Evolutionary conservation across 495 filamentous ascomycete species (phyloP).

Genomic region (Choiromyces venosus): DNA sequence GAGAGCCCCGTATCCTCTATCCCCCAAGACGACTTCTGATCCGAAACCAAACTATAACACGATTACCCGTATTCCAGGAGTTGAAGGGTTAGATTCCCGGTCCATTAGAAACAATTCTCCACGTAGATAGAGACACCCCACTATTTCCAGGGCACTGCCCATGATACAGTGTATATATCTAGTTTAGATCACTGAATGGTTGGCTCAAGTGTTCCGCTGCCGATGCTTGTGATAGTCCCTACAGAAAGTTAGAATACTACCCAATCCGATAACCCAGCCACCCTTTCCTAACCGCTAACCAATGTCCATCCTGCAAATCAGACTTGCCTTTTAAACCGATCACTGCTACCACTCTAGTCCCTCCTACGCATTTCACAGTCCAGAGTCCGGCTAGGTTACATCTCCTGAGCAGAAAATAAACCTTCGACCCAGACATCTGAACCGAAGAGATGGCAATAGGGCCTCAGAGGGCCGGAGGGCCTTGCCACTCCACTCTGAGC

Average conservation of each 20-base stretch:
- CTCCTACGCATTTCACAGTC: not conserved
- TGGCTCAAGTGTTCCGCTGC: not conserved
- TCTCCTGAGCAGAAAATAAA: not conserved
- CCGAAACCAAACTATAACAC: not conserved
- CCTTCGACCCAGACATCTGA: not conserved
- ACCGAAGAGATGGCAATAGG: not conserved
- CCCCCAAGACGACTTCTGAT: not conserved
- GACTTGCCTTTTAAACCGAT: constrained; percentile 2
- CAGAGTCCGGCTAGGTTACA: not conserved
- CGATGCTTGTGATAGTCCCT: not conserved
- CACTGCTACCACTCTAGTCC: not conserved
- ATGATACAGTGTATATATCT: not conserved
- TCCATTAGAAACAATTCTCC: not conserved
- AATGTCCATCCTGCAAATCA: not conserved
- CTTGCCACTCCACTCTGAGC: not conserved
- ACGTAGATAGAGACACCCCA: not conserved
- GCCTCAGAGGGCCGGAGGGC: not conserved
- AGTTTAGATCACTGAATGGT: not conserved
- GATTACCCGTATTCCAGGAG: not conserved
- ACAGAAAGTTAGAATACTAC: not conserved
- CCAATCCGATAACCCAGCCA: not conserved
- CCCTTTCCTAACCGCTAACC: not conserved
- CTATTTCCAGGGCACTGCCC: not conserved
- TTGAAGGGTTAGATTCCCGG: not conserved
- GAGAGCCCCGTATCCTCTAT: not conserved